Base-by-base conservation (phyloP, 352 stramenopile species). In the Phytophthora europaea region DNA sequence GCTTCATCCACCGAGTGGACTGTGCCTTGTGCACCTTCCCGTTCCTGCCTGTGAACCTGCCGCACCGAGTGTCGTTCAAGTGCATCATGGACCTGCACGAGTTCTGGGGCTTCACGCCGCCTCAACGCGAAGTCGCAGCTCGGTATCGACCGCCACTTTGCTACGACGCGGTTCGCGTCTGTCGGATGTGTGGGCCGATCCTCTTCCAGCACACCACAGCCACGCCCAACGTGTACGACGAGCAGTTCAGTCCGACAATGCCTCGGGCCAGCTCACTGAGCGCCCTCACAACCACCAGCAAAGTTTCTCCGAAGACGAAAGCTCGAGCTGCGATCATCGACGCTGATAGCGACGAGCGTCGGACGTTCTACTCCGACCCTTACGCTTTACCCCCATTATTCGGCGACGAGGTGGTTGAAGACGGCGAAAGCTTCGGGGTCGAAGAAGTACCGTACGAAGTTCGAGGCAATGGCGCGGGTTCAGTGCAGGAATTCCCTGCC, bases 11-110 rank as follows among this genome's bases (percentile, higher is more conserved):
- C 57, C 85, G 85, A 20, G 61, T 82, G 3, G 84, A 92, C 9
- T 94, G 87, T 51, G 87, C 82, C 33, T 70, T 94, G 7, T 94
- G 87, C 40, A 75, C 87, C 18, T 81, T 88, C 43, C 40, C 76
- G 10, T 91, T 87, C 63, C 55, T 93, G 18, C 70, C 72, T 43
- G 73, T 82, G 48, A 94, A 93, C 36, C 62, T 94, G 58, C 85
- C 87, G 40, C 78, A 90, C 48, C 78, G 79, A n/a, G 85, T 94
- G 63, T 91, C 83, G 47, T 94, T 93, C 73, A 87, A 88, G 61
- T 91, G 87, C 68, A 82, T 94, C 73, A 88, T 94, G 82, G 87
- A 93, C 53, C 77, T 94, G 31, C 83, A 94, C 45, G 74, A 79
- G 6, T 61, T 78, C 55, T 94, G 87, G 87, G 52, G 73, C 7